Evolutionary conservation across 2,329 filamentous ascomycete species (phyloP).

Genomic region (Cladophialophora immunda): DNA sequence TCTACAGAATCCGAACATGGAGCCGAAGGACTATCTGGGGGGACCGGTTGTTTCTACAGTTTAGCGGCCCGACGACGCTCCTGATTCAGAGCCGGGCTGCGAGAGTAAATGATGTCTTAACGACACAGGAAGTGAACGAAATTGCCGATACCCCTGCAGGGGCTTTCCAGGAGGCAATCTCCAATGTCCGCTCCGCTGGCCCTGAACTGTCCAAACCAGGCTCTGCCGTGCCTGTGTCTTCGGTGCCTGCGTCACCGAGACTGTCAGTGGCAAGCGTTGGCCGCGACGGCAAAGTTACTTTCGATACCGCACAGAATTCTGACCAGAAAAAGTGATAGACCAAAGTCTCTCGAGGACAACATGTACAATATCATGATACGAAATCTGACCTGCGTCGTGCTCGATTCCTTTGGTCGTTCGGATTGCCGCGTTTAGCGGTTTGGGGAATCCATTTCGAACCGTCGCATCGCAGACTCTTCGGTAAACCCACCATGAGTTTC

Average conservation of each 20-base stretch:
- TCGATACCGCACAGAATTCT: conserved; percentile 52
- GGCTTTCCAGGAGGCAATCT: conserved; percentile 66
- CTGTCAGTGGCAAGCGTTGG: conserved; percentile 63
- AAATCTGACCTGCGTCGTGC: not conserved
- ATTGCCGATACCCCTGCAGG: conserved; percentile 85
- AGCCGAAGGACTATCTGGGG: conserved; percentile 88
- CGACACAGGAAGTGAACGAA: conserved; percentile 82
- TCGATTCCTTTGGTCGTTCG: not conserved
- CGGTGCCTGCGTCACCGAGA: conserved; percentile 43
- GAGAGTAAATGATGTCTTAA: conserved; percentile 79
- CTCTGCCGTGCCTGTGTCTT: conserved; percentile 40
- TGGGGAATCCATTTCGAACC: not conserved
- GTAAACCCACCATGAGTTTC: no score
- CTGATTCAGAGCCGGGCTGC: conserved; percentile 88
- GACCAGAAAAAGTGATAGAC: conserved; percentile 54
- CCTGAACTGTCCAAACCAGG: conserved; percentile 22
- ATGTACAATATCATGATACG: conserved; percentile 17
- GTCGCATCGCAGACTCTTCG: not conserved
- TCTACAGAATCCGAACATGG: conserved; percentile 78
- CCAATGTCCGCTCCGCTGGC: conserved; percentile 35
- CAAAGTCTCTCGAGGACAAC: not conserved
- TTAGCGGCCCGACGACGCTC: conserved; percentile 84
- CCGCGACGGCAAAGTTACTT: conserved; percentile 71
- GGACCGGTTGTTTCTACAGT: conserved; percentile 88
- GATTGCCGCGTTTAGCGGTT: not conserved